These are phyloP conservation scores for Diaporthe citri DNA, from an alignment of 2,329 filamentous ascomycete species.

Conservation along the genomic window DNA sequence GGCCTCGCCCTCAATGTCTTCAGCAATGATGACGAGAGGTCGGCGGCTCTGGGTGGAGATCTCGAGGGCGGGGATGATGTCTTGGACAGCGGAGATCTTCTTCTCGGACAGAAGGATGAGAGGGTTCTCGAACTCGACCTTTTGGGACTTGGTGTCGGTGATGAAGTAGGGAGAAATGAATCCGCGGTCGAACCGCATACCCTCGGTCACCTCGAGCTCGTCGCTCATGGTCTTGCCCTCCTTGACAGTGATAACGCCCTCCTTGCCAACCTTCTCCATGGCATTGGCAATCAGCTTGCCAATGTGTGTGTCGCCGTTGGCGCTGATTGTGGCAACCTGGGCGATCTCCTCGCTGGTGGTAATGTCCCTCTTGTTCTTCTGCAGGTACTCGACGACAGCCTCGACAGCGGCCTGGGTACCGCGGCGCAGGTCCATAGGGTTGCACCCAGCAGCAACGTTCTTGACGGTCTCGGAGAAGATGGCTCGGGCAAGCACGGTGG, in stretches of 20 bases:
- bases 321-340: conserved; percentile 97
- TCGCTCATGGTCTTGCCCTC: conserved; percentile 99
- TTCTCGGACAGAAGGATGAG: conserved; percentile 98
- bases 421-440: conserved; percentile 98
- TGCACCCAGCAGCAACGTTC: conserved; percentile 99
- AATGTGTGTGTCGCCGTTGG: conserved; percentile 96
- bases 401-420: conserved; percentile 98
- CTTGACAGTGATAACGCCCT: conserved; percentile 99
- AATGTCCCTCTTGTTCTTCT: conserved; percentile 97
- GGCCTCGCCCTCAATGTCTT: conserved; percentile 99
- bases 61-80: conserved; percentile 98
- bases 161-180: conserved; percentile 99
- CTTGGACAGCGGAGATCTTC: conserved; percentile 99
- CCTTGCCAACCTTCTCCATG: conserved; percentile 99
- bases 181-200: conserved; percentile 99
- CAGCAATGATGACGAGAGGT: conserved; percentile 97
- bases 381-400: conserved; percentile 92
- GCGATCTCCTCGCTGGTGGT: conserved; percentile 97
- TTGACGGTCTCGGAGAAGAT: conserved; percentile 99
- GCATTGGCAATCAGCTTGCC: conserved; percentile 96
- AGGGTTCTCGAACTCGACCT: conserved; percentile 99
- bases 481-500: conserved; percentile 94
- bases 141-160: conserved; percentile 97
- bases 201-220: conserved; percentile 98
- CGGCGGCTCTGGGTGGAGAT: conserved; percentile 95